A percentile compares a stretch with the other conserved stretches of the same genome.
Conservation (phyloP, 2,329 filamentous ascomycete species). For the Trichoderma arundinaceum region DNA sequence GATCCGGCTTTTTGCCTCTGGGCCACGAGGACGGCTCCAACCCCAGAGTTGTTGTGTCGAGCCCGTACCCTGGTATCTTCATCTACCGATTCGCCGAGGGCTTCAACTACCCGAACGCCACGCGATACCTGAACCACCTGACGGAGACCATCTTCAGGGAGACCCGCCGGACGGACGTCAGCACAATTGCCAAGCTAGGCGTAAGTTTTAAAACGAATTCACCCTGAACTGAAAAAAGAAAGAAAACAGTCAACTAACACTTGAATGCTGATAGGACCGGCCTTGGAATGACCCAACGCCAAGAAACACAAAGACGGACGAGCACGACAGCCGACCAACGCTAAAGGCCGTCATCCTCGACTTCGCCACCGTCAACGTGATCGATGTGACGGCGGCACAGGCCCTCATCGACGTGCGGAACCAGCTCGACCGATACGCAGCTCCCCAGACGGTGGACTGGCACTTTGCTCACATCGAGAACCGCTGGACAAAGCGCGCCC, state of each 20-base stretch:
- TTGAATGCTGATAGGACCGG: conserved; percentile 47
- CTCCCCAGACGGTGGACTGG: conserved; percentile 54
- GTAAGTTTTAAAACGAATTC: neutral
- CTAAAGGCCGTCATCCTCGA: conserved; percentile 63
- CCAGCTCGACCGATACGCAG: conserved; percentile 58
- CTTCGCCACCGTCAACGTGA: conserved; percentile 59
- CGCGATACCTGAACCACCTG: conserved; percentile 57
- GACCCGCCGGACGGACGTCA: conserved; percentile 53
- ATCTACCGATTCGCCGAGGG: conserved; percentile 61
- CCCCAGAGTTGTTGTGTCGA: conserved; percentile 51
- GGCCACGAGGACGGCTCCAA: conserved; percentile 59
- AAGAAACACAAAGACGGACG: conserved; percentile 41
- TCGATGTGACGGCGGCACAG: conserved; percentile 62
- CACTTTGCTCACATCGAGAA: conserved; percentile 60
- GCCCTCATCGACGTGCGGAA: conserved; percentile 60
- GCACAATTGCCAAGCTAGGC: conserved; percentile 49
- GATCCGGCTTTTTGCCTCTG: conserved; percentile 54
- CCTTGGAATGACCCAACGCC: conserved; percentile 63
- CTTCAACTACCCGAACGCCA: conserved; percentile 63
- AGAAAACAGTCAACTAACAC: conserved; percentile 9
- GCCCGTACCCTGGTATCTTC: conserved; percentile 59
- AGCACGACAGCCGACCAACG: conserved; percentile 51
- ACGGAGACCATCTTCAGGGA: conserved; percentile 52
- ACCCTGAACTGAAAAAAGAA: neutral
- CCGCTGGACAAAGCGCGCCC: conserved; percentile 62